Evolutionary conservation across 1,139 yeast genomes (phyloP).

Genomic region (Magnusiomyces tetraspermus): DNA sequence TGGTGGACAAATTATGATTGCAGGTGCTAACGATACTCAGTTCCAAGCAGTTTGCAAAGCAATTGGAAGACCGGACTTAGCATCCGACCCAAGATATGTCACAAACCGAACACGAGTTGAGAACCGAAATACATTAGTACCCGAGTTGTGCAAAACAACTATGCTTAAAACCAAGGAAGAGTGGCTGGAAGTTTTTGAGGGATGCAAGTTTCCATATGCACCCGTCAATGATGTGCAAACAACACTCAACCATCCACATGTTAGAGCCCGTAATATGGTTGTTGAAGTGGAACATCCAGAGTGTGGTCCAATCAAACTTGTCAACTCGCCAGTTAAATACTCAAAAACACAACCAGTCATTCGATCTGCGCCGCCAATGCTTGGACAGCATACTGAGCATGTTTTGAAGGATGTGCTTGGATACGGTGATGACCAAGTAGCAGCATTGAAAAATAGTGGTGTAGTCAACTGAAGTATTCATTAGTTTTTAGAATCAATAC

Average conservation of each 20-base stretch:
- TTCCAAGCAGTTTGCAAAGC: conserved; percentile 32
- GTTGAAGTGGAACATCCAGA: conserved; percentile 30
- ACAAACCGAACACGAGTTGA: conserved; percentile 34
- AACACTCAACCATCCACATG: conserved; percentile 33
- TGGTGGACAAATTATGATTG: conserved; percentile 35
- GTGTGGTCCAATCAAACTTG: conserved; percentile 32
- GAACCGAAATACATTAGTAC: conserved; percentile 31
- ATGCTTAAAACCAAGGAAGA: conserved; percentile 28
- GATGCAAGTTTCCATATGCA: conserved; percentile 34
- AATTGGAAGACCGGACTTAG: conserved; percentile 34
- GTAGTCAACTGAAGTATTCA: conserved; percentile 21
- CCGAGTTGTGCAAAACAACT: conserved; percentile 28
- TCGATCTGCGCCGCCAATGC: conserved; percentile 35
- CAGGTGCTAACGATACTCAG: conserved; percentile 37
- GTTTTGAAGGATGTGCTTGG: conserved; percentile 25
- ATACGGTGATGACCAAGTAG: conserved; percentile 18
- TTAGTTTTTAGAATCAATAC: too few relatives aligned
- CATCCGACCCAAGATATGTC: conserved; percentile 27
- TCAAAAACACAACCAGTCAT: conserved; percentile 32
- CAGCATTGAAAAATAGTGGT: conserved; percentile 21
- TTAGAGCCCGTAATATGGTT: conserved; percentile 35
- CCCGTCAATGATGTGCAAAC: conserved; percentile 36
- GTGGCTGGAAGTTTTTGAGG: conserved; percentile 32
- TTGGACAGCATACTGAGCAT: conserved; percentile 31
- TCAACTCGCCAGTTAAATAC: conserved; percentile 35